Evolutionary conservation across 1,284 basidiomycete genomes (phyloP).

Genomic region (Ustilago curta): DNA sequence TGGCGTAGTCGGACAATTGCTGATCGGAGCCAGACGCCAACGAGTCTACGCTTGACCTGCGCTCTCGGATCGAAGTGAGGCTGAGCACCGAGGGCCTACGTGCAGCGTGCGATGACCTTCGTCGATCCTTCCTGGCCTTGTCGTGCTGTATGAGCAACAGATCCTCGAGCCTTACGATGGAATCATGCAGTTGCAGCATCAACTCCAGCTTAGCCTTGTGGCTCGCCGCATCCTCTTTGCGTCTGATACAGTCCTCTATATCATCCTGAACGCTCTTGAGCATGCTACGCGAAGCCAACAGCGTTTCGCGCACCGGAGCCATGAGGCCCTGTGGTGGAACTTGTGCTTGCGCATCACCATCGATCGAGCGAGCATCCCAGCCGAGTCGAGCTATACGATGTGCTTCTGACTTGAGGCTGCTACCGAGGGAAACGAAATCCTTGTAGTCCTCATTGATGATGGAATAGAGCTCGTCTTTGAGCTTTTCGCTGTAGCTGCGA

Average conservation of each 20-base stretch:
- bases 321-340: slow-evolving; percentile 21
- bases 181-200: slow-evolving; percentile 87
- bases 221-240: slow-evolving; percentile 79
- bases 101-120: slow-evolving; percentile 16
- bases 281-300: slow-evolving; percentile 56
- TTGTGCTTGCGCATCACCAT: not conserved
- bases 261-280: slow-evolving; percentile 82
- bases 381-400: slow-evolving; percentile 45
- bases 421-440: slow-evolving; percentile 91
- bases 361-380: slow-evolving; percentile 14
- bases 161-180: slow-evolving; percentile 82
- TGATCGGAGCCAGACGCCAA: slow-evolving; percentile 21
- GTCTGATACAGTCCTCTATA: slow-evolving; percentile 78
- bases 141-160: slow-evolving; percentile 75
- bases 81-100: slow-evolving; percentile 27
- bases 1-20: slow-evolving; percentile 29
- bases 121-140: slow-evolving; percentile 1
- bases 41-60: slow-evolving; percentile 16
- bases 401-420: slow-evolving; percentile 43
- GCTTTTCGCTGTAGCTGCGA: slow-evolving; percentile 81
- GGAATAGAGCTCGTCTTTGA: slow-evolving; percentile 91
- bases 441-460: slow-evolving; percentile 98
- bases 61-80: slow-evolving; percentile 9
- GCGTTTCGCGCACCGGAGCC: slow-evolving; percentile 44
- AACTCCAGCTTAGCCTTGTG: slow-evolving; percentile 81